A percentile compares a stretch with the other conserved stretches of the same genome.
phyloP scores from a whole-genome alignment of 1,284 basidiomycete genomes.

The Malassezia dermatis region DNA sequence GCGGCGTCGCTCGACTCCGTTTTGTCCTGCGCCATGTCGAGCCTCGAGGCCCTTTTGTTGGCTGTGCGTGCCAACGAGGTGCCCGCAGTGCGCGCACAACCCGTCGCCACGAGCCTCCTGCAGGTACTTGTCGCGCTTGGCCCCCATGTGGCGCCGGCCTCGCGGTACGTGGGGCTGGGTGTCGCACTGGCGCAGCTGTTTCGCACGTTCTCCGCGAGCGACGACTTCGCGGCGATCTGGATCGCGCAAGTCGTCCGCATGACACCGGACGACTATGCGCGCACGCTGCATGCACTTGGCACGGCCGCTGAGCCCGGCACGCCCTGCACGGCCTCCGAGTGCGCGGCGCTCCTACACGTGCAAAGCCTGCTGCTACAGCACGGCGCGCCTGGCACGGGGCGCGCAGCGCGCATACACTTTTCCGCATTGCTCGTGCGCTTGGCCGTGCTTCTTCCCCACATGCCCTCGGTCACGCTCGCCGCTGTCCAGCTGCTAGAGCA shows the following conservation, averaged over 20 bases:
- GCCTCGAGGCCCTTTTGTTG: neutral
- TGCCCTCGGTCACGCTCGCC: slow-evolving; percentile 1
- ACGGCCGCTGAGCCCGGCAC: neutral
- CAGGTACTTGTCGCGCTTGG: neutral
- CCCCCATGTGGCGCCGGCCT: neutral
- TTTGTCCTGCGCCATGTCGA: neutral
- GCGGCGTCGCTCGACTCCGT: neutral
- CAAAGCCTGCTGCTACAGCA: slow-evolving; percentile 19
- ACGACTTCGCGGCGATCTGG: neutral
- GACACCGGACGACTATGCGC: neutral
- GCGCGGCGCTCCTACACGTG: slow-evolving; percentile 13
- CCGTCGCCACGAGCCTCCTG: neutral
- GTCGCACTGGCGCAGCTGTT: neutral
- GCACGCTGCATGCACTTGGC: neutral
- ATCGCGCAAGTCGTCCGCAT: neutral
- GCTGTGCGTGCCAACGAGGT: neutral
- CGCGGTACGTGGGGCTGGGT: neutral
- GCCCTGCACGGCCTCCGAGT: neutral
- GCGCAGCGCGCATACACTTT: slow-evolving; percentile 17
- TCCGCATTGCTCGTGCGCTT: slow-evolving; percentile 17
- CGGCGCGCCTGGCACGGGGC: slow-evolving; percentile 23
- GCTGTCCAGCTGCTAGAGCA: slow-evolving; percentile 9
- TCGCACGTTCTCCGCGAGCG: neutral
- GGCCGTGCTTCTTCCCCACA: neutral
- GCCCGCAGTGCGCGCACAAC: neutral